Evolutionary conservation across 768 basidiomycete species (phyloP).

Genomic region (Cystofilobasidium ferigula): DNA sequence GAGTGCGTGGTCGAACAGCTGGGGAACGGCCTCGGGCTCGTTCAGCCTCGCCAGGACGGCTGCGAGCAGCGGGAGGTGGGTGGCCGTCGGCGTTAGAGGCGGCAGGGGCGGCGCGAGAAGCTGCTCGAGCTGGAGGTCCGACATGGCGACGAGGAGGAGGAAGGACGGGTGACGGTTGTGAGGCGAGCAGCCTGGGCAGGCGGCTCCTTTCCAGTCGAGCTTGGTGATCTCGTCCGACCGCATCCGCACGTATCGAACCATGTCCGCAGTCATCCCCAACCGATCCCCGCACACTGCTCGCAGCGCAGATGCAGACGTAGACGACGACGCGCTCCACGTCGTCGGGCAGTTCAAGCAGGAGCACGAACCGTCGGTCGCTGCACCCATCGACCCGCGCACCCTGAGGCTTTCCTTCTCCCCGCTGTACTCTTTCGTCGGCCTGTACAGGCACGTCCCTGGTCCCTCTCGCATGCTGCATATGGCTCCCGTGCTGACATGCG

Average conservation of each 20-base stretch:
- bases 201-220: too few relatives aligned
- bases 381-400: not conserved
- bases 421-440: conserved; percentile 11
- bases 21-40: conserved; percentile 14
- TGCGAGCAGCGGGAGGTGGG: conserved; percentile 14
- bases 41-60: conserved; percentile 20
- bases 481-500: not conserved
- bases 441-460: conserved; percentile 1
- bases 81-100: not conserved
- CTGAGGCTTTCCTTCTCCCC: conserved; percentile 4
- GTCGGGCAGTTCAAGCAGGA: not conserved
- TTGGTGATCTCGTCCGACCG: too few relatives aligned
- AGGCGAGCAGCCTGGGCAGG: too few relatives aligned
- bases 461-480: not conserved
- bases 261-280: too few relatives aligned
- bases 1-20: conserved; percentile 8
- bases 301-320: too few relatives aligned
- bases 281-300: too few relatives aligned
- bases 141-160: not conserved
- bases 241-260: too few relatives aligned
- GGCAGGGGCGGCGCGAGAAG: not conserved
- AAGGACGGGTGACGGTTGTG: too few relatives aligned
- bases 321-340: not conserved
- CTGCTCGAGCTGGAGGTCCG: not conserved
- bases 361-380: not conserved